A percentile compares a stretch with the other conserved stretches of the same genome.
Evolutionary conservation across 2,329 filamentous ascomycete species (phyloP).

Genomic region (Colletotrichum sidae): DNA sequence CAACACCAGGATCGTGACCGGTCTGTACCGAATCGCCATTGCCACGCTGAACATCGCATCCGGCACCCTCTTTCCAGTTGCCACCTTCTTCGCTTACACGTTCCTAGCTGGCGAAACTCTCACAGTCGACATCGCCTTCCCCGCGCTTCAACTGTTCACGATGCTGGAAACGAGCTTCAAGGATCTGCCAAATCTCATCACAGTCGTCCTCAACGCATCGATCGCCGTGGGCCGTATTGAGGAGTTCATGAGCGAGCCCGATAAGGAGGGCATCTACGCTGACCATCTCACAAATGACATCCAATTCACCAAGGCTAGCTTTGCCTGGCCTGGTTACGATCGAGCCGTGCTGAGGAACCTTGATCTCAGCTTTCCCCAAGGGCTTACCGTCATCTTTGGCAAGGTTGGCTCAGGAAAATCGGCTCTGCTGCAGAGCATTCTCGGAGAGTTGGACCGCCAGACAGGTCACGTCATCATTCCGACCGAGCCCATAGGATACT

Average conservation of each 20-base stretch:
- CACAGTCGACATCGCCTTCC: constrained; percentile 86
- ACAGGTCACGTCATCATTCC: constrained; percentile 61
- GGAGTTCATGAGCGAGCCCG: constrained; percentile 86
- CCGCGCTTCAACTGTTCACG: constrained; percentile 82
- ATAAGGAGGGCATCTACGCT: constrained; percentile 69
- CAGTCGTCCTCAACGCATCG: constrained; percentile 82
- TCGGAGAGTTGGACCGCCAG: constrained; percentile 75
- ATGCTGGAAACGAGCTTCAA: constrained; percentile 80
- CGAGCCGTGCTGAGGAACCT: constrained; percentile 62
- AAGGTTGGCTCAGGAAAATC: constrained; percentile 73
- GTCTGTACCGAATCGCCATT: constrained; percentile 72
- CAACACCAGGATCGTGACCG: constrained; percentile 71
- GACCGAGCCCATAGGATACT: constrained; percentile 64
- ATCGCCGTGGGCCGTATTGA: constrained; percentile 86
- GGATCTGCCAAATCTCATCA: constrained; percentile 81
- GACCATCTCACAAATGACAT: constrained; percentile 55
- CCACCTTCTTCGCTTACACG: constrained; percentile 86
- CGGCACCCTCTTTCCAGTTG: constrained; percentile 81
- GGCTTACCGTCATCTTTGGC: constrained; percentile 68
- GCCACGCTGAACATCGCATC: constrained; percentile 77
- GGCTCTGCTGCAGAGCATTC: constrained; percentile 67
- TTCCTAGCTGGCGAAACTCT: constrained; percentile 75
- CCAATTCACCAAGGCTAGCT: constrained; percentile 73
- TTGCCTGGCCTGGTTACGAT: constrained; percentile 80
- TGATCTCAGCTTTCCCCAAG: constrained; percentile 58